Base-by-base conservation (phyloP, 805 yeast species). In the Yueomyces sp. region DNA sequence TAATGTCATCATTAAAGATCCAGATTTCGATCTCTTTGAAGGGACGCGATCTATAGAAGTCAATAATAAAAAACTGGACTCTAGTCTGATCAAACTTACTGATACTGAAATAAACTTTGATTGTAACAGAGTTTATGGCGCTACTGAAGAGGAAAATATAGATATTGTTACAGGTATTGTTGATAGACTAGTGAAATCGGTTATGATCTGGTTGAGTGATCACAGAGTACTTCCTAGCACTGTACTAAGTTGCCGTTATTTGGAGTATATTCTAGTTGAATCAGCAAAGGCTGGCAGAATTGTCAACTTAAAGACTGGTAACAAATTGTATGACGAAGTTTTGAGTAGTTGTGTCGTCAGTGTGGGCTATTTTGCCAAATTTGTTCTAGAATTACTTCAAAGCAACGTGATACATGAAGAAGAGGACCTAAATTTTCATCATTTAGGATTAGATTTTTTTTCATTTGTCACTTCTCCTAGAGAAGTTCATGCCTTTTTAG, bases 41-140 rank as follows among this genome's bases (percentile, higher is more conserved):
- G 94, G 96, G 0, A 84, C 96, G 1, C 79, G 88, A 50, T 95
- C 97, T 0, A 65, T 86, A 47, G 97, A 88, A 59, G 72, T 81
- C 11, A 69, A 77, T 45, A 85, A 85, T 56, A 66, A 69, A 8
- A 76, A 74, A 48, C 68, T 90, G 52, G 98, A 90, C 57, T 77
- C 96, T 0, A 86, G 90, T 2, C 53, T 83, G 43, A 69, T 84
- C n/a, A 53, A 61, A 30, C 59, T 76, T 45, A 49, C 67, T 0
- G 49, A 53, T 1, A 72, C 63, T 2, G 84, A 79, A 34, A 46
- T 67, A 4, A 46, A 54, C 0, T 79, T 76, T 52, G 75, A 74
- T 50, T 60, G 75, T 26, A 53, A 65, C 2, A 40, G 29, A 4
- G 42, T 49, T 2, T 41, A 50, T 36, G 56, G 55, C 3, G 7